phyloP scores from a whole-genome alignment of 305 asterid species.

The Ilex paraguariensis region DNA sequence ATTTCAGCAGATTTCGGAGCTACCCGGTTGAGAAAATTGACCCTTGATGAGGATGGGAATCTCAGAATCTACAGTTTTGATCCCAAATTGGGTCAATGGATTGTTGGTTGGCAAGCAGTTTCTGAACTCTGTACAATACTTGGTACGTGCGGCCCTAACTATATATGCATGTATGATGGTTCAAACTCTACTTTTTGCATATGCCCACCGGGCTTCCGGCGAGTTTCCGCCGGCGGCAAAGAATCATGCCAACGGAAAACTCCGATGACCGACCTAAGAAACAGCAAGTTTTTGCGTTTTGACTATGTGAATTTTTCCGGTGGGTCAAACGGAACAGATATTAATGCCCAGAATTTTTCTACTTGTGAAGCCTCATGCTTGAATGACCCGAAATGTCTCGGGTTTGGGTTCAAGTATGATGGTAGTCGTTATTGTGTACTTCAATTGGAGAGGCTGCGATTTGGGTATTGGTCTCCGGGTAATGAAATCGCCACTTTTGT shows the following conservation, averaged over 20 bases:
- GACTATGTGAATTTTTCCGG: slow-evolving; percentile 76
- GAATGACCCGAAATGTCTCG: slow-evolving; percentile 34
- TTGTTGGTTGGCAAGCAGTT: slow-evolving; percentile 60
- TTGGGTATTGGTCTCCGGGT: slow-evolving; percentile 73
- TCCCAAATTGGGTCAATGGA: slow-evolving; percentile 34
- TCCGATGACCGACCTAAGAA: slow-evolving; percentile 19
- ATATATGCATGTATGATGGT: slow-evolving; percentile 55
- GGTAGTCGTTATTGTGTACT: slow-evolving; percentile 59
- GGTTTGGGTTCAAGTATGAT: slow-evolving; percentile 64
- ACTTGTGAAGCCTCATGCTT: slow-evolving; percentile 44
- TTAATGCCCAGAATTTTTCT: slow-evolving; percentile 31
- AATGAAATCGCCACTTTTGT: slow-evolving; percentile 42
- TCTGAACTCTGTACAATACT: slow-evolving; percentile 45
- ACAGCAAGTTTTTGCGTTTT: slow-evolving; percentile 45
- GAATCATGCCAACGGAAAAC: slow-evolving; percentile 40
- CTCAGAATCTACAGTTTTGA: slow-evolving; percentile 61
- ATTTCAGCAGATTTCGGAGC: slow-evolving; percentile 52
- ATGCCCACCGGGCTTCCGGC: slow-evolving; percentile 75
- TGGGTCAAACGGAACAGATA: slow-evolving; percentile 41
- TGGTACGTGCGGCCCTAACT: slow-evolving; percentile 67
- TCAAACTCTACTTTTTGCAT: slow-evolving; percentile 48
- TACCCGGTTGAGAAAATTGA: slow-evolving; percentile 47
- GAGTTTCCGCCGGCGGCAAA: slow-evolving; percentile 3
- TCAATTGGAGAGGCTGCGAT: slow-evolving; percentile 39
- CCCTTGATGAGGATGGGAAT: slow-evolving; percentile 69